phyloP scores from a whole-genome alignment of 2,329 filamentous ascomycete genomes.

The Fusarium sp. region DNA sequence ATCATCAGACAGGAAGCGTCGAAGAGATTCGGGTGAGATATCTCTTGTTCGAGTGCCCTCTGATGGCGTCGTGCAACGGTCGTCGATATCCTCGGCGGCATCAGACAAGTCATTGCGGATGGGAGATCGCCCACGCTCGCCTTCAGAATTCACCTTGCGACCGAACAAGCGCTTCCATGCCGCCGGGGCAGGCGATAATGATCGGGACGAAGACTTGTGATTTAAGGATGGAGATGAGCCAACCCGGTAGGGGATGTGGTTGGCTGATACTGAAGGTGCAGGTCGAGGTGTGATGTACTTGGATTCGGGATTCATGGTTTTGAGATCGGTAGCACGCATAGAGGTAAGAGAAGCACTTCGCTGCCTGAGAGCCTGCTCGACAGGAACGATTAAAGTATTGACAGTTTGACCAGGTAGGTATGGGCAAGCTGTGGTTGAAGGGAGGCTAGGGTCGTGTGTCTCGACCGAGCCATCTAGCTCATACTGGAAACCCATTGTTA shows the following conservation, averaged over 20 bases:
- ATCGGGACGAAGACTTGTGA: constrained; percentile 55
- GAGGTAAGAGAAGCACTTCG: constrained; percentile 74
- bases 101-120: constrained; percentile 37
- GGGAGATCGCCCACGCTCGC: constrained; percentile 47
- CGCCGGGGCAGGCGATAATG: constrained; percentile 57
- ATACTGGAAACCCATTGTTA: constrained; percentile 66
- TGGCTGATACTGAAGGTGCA: constrained; percentile 50
- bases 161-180: constrained; percentile 62
- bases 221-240: constrained; percentile 46
- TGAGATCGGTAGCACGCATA: constrained; percentile 65
- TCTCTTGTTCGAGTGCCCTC: constrained; percentile 58
- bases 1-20: constrained; percentile 61
- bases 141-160: constrained; percentile 50
- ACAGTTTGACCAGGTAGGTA: constrained; percentile 87
- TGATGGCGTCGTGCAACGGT: constrained; percentile 42
- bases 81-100: constrained; percentile 17
- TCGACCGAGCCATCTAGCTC: constrained; percentile 82
- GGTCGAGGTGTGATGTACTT: constrained; percentile 77
- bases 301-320: constrained; percentile 81
- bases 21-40: constrained; percentile 65
- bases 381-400: constrained; percentile 84
- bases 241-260: constrained; percentile 38
- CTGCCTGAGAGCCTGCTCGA: constrained; percentile 67
- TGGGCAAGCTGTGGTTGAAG: constrained; percentile 82
- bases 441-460: constrained; percentile 75